Evolutionary conservation across 2,329 filamentous ascomycete genomes (phyloP).

Genomic region (Zymoseptoria pseudotritici): DNA sequence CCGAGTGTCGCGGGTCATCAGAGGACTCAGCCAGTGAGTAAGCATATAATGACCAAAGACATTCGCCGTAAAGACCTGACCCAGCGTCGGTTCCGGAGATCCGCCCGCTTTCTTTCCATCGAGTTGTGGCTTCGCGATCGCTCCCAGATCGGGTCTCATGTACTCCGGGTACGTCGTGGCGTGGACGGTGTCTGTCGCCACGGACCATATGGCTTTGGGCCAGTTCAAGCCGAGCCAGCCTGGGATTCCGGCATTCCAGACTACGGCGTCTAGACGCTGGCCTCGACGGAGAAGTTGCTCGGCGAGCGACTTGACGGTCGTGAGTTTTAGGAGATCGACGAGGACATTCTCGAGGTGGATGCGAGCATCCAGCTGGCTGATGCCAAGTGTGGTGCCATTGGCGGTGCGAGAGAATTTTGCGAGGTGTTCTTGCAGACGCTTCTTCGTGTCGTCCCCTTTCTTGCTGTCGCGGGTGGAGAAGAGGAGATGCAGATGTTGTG

Average conservation of each 20-base stretch:
- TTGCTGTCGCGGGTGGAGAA: constrained; percentile 69
- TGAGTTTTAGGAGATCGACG: constrained; percentile 50
- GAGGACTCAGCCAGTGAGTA: constrained; percentile 67
- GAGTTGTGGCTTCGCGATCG: constrained; percentile 48
- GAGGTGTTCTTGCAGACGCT: constrained; percentile 47
- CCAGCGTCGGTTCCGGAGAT: constrained; percentile 53
- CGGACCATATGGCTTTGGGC: constrained; percentile 48
- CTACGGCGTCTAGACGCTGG: constrained; percentile 66
- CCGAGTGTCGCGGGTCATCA: constrained; percentile 55
- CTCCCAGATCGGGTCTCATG: constrained; percentile 58
- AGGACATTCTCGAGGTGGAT: constrained; percentile 50
- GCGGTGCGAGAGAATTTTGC: constrained; percentile 37
- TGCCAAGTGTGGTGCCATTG: constrained; percentile 30
- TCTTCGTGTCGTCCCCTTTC: constrained; percentile 69
- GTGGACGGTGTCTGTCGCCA: constrained; percentile 57
- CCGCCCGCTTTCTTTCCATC: background rate
- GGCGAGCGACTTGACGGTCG: constrained; percentile 49
- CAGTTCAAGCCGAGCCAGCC: constrained; percentile 78
- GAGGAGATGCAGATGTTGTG: constrained; percentile 67
- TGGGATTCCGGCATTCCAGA: constrained; percentile 84
- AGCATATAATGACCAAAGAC: constrained; percentile 94
- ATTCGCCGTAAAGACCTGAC: constrained; percentile 82
- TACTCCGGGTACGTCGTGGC: constrained; percentile 69
- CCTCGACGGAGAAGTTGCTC: constrained; percentile 48
- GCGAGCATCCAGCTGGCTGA: constrained; percentile 34